Base-by-base conservation (phyloP, 768 basidiomycete species). In the Lactifluus pinguis region DNA sequence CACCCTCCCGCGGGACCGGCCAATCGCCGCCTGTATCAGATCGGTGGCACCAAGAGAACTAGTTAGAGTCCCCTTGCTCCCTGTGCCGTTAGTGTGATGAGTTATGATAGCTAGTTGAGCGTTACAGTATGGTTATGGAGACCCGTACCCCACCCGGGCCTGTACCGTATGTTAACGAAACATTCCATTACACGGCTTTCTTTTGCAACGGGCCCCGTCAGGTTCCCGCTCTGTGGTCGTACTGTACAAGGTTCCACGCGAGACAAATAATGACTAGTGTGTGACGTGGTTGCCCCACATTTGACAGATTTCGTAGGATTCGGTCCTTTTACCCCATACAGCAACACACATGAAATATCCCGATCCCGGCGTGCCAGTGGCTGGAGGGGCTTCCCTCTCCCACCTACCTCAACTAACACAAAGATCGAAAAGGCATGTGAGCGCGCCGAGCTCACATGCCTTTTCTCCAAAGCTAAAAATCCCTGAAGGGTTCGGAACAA, bases 1-100 rank as follows among this genome's bases (percentile, higher is more conserved):
- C 21, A 47, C 56, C 55, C 56, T 57, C 52, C 61, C 61, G 61
- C 61, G 61, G 61, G 45, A 58, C 61, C 61, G 56, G 53, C 52
- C 61, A 62, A 62, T 58, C 61, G 41, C 61, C 61, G 57, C 39
- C 25, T 57, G 51, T 42, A 62, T 58, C 61, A 62, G 61, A 62
- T 62, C 56, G 57, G 61, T 62, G 61, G 61, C 56, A 62, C 61
- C 55, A 56, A 58, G 10, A 49, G 52, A 58, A 62, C 61, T 25
- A 25, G 25, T 25, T 53, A 44, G 56, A 62, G 56, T 53, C 55
- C 55, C 60, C 45, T 50, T 57, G 41, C 60, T 60, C 49, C 61
- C 57, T 53, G 61, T 62, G 61, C 61, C 57, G 61, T 58, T 52
- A 62, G 41, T 58, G 56, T 53, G 61, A 56, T 49, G 55, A 36